Percentiles rank a stretch among this genome's conserved stretches.
Conservation (phyloP, 805 yeast genomes). For the Pichia insulana region DNA sequence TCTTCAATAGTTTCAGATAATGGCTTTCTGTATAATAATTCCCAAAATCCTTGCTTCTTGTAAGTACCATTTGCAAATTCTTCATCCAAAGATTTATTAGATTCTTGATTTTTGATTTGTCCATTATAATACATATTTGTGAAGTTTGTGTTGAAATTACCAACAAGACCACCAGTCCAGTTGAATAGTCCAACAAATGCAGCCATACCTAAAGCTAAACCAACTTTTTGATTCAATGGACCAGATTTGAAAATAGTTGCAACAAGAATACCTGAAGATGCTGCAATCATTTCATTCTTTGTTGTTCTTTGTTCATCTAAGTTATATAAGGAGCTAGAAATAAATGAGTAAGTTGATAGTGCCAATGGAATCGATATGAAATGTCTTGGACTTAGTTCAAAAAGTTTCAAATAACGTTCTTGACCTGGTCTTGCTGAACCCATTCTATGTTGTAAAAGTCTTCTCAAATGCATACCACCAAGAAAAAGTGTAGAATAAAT, state of each 20-base stretch:
- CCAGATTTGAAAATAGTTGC: conserved; percentile 20
- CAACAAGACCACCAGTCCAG: conserved; percentile 49
- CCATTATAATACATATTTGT: conserved; percentile 33
- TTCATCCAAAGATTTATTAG: conserved; percentile 29
- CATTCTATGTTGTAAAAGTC: conserved; percentile 28
- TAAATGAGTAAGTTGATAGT: conserved; percentile 25
- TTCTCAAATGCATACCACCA: conserved; percentile 31
- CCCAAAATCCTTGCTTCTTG: conserved; percentile 63
- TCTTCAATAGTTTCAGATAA: conserved; percentile 69
- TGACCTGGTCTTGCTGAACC: conserved; percentile 32
- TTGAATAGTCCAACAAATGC: conserved; percentile 34
- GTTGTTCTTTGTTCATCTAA: conserved; percentile 24
- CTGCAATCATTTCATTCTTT: conserved; percentile 24
- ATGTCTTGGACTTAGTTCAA: conserved; percentile 25
- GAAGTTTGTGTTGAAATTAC: conserved; percentile 37
- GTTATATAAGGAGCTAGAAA: conserved; percentile 26
- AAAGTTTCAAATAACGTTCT: conserved; percentile 25
- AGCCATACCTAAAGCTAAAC: conserved; percentile 38
- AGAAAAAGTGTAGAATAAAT: conserved; percentile 25
- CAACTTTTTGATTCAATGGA: conserved; percentile 33
- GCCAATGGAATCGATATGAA: conserved; percentile 28
- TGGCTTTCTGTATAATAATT: conserved; percentile 72
- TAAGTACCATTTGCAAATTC: conserved; percentile 25
- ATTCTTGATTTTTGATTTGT: conserved; percentile 32
- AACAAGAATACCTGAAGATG: conserved; percentile 16